Evolutionary conservation across 139 green algal genomes (phyloP).

Genomic region (Volvox reticuliferus): DNA sequence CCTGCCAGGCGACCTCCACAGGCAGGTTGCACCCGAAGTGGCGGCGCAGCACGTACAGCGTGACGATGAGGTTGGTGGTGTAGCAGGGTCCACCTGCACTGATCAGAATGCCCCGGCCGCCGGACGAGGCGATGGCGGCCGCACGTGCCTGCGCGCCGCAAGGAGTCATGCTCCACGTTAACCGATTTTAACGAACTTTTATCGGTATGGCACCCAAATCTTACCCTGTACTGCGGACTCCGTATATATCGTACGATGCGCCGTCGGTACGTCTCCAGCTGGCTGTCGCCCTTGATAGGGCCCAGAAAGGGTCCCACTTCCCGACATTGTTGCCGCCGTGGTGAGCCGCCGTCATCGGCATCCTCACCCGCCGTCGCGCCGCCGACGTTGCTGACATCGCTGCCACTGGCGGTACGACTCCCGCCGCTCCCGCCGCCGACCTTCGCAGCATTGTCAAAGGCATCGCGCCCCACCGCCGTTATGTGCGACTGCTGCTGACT

Average conservation of each 20-base stretch:
- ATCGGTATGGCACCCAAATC: background rate
- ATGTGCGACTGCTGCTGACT: background rate
- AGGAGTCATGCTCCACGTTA: too few relatives aligned
- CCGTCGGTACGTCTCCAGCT: background rate
- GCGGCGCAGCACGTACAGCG: conserved; percentile 61
- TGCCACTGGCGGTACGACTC: too few relatives aligned
- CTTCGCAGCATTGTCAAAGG: background rate
- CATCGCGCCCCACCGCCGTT: background rate
- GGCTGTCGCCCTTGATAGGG: background rate
- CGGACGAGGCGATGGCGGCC: conserved; percentile 4
- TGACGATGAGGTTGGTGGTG: conserved; percentile 50
- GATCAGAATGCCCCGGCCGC: conserved; percentile 60
- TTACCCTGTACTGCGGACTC: conserved; percentile 40
- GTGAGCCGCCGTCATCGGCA: background rate
- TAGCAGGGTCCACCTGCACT: conserved; percentile 54
- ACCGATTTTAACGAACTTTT: too few relatives aligned
- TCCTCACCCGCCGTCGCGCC: too few relatives aligned
- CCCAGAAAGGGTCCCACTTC: background rate
- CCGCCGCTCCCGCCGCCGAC: background rate
- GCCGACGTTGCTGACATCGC: too few relatives aligned
- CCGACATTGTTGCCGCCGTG: conserved; percentile 4
- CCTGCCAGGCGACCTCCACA: conserved; percentile 72
- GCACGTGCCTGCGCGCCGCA: background rate
- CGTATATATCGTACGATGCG: background rate
- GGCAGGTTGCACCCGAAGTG: conserved; percentile 56